These are phyloP conservation scores for Xylaria scruposa DNA, from an alignment of 495 filamentous ascomycete species.

Conservation along the genomic window DNA sequence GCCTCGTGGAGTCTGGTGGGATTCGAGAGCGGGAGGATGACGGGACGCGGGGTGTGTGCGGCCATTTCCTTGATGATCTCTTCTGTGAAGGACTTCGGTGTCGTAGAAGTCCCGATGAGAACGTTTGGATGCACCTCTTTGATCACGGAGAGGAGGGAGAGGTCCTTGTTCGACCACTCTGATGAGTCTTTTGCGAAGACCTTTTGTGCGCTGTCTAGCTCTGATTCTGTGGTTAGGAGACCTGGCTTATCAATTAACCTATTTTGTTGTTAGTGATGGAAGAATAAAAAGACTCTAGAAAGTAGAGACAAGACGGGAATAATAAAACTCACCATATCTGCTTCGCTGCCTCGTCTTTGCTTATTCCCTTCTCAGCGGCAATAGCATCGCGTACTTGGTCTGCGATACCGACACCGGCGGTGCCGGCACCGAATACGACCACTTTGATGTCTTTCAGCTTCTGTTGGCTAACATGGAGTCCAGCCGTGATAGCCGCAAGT, in stretches of 20 bases:
- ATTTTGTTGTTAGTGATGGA: neutral
- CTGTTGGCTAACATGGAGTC: slow-evolving; percentile 69
- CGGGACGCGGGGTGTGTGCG: slow-evolving; percentile 74
- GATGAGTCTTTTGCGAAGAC: slow-evolving; percentile 68
- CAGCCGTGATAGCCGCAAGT: slow-evolving; percentile 79
- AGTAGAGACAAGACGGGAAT: neutral
- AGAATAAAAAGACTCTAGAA: neutral
- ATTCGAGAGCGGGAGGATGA: slow-evolving; percentile 86
- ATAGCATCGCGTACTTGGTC: slow-evolving; percentile 85
- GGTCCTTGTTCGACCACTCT: slow-evolving; percentile 66
- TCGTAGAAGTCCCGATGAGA: slow-evolving; percentile 83
- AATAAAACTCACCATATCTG: slow-evolving; percentile 72
- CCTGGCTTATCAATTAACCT: slow-evolving; percentile 90
- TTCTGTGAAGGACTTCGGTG: slow-evolving; percentile 79
- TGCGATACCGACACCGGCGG: slow-evolving; percentile 88
- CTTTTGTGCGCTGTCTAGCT: slow-evolving; percentile 68
- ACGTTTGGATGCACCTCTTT: slow-evolving; percentile 79
- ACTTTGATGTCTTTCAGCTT: slow-evolving; percentile 71
- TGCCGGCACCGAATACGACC: slow-evolving; percentile 80
- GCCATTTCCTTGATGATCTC: slow-evolving; percentile 80
- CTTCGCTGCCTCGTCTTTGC: slow-evolving; percentile 75
- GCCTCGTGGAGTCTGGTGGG: slow-evolving; percentile 88
- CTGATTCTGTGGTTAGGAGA: slow-evolving; percentile 65
- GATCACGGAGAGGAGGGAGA: slow-evolving; percentile 70
- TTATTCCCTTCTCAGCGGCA: slow-evolving; percentile 67